phyloP scores from a whole-genome alignment of 805 yeast genomes.

The Candida berthetii region DNA sequence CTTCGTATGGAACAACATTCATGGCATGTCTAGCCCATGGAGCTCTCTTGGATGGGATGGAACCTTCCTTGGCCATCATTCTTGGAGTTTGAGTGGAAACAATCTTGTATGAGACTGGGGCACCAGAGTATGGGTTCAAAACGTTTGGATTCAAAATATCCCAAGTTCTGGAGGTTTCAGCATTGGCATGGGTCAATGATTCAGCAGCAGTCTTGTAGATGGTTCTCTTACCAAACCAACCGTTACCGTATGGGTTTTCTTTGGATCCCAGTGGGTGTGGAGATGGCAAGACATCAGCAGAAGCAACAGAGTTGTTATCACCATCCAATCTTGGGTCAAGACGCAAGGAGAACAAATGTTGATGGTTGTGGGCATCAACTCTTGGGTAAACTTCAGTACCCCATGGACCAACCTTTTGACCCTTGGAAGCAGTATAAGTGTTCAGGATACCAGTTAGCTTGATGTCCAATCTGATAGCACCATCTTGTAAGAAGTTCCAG shows the following conservation, averaged over 20 bases:
- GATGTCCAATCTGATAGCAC: constrained; percentile 72
- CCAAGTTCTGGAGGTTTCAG: constrained; percentile 67
- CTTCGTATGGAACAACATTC: constrained; percentile 68
- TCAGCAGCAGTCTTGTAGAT: constrained; percentile 65
- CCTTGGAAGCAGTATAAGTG: constrained; percentile 59
- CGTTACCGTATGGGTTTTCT: constrained; percentile 77
- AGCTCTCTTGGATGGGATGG: constrained; percentile 74
- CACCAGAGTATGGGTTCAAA: constrained; percentile 62
- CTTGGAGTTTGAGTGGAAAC: constrained; percentile 73
- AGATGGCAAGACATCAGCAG: constrained; percentile 56
- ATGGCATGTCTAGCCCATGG: constrained; percentile 70
- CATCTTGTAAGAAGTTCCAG: constrained; percentile 82
- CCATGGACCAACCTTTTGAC: constrained; percentile 68
- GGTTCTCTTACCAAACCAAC: constrained; percentile 59
- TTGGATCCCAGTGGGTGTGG: constrained; percentile 55
- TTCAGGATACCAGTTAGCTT: constrained; percentile 80
- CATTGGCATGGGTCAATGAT: constrained; percentile 55
- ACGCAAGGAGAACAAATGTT: constrained; percentile 74
- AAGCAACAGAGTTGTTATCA: constrained; percentile 68
- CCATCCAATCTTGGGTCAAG: constrained; percentile 80
- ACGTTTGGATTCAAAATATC: constrained; percentile 69
- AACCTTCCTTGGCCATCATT: constrained; percentile 66
- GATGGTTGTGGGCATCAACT: constrained; percentile 83
- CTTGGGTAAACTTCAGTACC: constrained; percentile 78
- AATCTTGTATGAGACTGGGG: constrained; percentile 71